Percentiles rank a stretch among this genome's conserved stretches.
Evolutionary conservation across 306 rosid genomes (phyloP).

Genomic region (Mimosa pudica): DNA sequence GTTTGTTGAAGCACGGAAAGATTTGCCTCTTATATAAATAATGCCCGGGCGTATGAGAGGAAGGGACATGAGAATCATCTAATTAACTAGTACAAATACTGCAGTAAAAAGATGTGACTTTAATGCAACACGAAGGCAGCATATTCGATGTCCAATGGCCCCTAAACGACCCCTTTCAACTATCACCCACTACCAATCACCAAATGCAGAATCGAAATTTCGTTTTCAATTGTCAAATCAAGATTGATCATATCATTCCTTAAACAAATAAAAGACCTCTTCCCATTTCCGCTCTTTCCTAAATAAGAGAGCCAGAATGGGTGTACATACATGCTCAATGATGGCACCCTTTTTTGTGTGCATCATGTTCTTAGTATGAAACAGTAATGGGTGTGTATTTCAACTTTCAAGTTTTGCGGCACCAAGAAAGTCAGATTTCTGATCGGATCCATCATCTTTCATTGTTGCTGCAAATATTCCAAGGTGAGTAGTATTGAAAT

Average conservation of each 20-base stretch:
- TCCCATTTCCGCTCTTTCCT: conserved; percentile 10
- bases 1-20: background rate
- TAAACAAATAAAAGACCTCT: background rate
- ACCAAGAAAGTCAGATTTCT: conserved; percentile 25
- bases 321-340: background rate
- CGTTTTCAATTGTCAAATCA: conserved; percentile 7
- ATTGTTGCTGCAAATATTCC: background rate
- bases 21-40: background rate
- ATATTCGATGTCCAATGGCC: conserved; percentile 1
- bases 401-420: conserved; percentile 27
- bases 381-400: background rate
- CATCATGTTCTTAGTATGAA: background rate
- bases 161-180: background rate
- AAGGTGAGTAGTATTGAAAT: background rate
- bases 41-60: background rate
- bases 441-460: background rate
- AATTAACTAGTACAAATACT: background rate
- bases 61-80: background rate
- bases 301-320: background rate
- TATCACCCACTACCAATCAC: too few relatives aligned
- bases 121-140: conserved; percentile 14
- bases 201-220: conserved; percentile 2
- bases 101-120: background rate
- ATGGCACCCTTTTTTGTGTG: background rate
- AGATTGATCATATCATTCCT: background rate